Conservation (phyloP, 2,329 filamentous ascomycete genomes). For the Ilyonectria mors-panacis region DNA sequence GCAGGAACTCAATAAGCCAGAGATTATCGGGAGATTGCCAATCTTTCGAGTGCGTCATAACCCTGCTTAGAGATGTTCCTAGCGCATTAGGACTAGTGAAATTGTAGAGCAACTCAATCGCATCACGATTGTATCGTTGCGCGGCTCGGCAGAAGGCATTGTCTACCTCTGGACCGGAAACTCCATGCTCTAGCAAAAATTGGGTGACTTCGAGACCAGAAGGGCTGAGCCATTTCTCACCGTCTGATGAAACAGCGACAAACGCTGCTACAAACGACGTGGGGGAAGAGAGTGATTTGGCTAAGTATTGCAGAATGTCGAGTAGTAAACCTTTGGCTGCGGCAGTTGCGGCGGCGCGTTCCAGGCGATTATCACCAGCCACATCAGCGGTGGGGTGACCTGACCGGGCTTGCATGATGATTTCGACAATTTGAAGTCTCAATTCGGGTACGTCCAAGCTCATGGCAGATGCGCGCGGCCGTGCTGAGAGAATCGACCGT, state of each 20-base stretch:
- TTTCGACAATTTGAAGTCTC: neutral
- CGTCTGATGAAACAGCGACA: neutral
- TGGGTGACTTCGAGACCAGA: conserved; percentile 18
- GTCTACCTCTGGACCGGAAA: conserved; percentile 17
- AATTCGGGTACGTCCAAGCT: neutral
- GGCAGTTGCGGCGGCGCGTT: conserved; percentile 8
- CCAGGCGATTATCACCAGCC: neutral
- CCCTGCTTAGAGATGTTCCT: conserved; percentile 6
- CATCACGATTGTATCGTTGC: conserved; percentile 6
- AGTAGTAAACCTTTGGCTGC: conserved; percentile 13
- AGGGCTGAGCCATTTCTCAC: conserved; percentile 17
- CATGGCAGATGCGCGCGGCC: conserved; percentile 3
- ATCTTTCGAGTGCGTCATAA: neutral
- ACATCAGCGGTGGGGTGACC: too few relatives aligned
- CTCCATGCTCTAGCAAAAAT: conserved; percentile 13
- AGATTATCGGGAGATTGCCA: conserved; percentile 9
- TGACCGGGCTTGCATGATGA: conserved; percentile 5
- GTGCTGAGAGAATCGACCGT: neutral
- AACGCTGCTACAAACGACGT: conserved; percentile 3
- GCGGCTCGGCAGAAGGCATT: conserved; percentile 25
- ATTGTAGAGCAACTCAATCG: conserved; percentile 12
- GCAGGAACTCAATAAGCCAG: conserved; percentile 13
- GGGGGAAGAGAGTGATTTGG: neutral
- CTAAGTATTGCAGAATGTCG: conserved; percentile 8
- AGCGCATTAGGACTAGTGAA: neutral